Base-by-base conservation (phyloP, 1,284 basidiomycete species). In the Microstroma glucosiphilum region DNA sequence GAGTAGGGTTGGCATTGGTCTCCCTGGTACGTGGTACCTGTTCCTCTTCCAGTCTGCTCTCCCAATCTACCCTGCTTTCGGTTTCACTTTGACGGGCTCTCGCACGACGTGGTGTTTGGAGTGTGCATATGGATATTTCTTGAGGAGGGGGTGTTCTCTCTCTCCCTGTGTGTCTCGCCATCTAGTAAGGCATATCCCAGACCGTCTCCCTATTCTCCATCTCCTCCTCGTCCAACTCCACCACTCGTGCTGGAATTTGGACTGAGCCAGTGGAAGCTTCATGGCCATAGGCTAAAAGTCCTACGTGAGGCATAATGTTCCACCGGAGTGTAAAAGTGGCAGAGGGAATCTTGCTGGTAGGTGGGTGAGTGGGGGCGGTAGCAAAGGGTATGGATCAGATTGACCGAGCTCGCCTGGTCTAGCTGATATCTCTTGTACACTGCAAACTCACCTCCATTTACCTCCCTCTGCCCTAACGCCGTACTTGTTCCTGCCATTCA, bases 241-340 rank as follows among this genome's bases (percentile, higher is more conserved):
- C 46, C 23, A 23, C 46, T 48, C 46, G 4, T n/a, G 46, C 46
- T 21, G 59, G 60, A 6, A 62, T 53, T 9, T 21, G 42, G 42
- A 62, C 80, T 57, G 84, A 81, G 0, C 73, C 70, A 41, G 87
- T 88, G 68, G 84, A 84, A 48, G 84, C 87, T 9, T 86, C 88
- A 73, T 88, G 86, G 21, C 90, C 90, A 61, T 87, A 89, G 3
- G 85, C 87, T 54, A 94, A 82, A 43, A 86, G 69, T 6, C 91
- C 91, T 15, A 93, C 89, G 73, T 89, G 87, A 13, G 91, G 91
- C 90, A 93, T 93, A 26, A 91, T 79, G 73, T 93, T 92, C 82
- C 92, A 94, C 75, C 89, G 89, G 55, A 94, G 83, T 0, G 85
- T 82, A 77, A 91, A 93, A 6, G 87, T 87, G 15, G 88, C 82